phyloP scores from a whole-genome alignment of 2,329 filamentous ascomycete species.

The Domatiomyces globalis region DNA sequence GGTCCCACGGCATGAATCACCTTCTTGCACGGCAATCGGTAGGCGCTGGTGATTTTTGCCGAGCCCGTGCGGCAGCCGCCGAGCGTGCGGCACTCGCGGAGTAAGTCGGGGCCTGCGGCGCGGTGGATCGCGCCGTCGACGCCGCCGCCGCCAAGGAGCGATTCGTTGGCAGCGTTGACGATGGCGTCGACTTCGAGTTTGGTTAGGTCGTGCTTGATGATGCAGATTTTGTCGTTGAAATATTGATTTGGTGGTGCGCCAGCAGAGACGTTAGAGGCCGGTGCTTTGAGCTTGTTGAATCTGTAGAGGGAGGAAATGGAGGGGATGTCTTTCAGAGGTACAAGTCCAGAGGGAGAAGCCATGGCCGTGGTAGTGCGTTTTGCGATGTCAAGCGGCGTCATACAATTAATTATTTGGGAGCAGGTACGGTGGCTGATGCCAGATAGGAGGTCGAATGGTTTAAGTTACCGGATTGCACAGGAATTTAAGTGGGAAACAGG shows the following conservation, averaged over 20 bases:
- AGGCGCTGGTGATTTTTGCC: constrained; percentile 70
- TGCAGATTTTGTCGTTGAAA: constrained; percentile 56
- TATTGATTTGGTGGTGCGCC: constrained; percentile 31
- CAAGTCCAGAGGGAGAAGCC: not conserved
- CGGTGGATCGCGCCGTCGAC: constrained; percentile 79
- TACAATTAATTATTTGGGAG: not conserved
- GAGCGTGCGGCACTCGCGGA: constrained; percentile 57
- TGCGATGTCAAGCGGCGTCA: not conserved
- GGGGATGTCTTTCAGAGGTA: constrained; percentile 25
- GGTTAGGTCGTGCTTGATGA: constrained; percentile 70
- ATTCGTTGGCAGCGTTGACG: constrained; percentile 79
- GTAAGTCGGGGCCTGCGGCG: constrained; percentile 57
- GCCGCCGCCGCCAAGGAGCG: constrained; percentile 73
- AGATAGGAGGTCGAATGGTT: not conserved
- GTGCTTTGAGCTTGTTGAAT: constrained; percentile 33
- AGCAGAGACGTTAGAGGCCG: constrained; percentile 13
- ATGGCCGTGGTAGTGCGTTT: not conserved
- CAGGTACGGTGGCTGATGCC: not conserved
- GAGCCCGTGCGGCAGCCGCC: constrained; percentile 61
- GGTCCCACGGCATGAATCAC: constrained; percentile 90
- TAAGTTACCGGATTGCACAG: not conserved
- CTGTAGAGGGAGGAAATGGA: constrained; percentile 50
- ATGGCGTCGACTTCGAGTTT: constrained; percentile 64
- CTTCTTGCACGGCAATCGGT: constrained; percentile 55
- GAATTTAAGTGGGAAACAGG: no score